Conservation (phyloP, 345 rosid genomes). For the Murraya paniculata region DNA sequence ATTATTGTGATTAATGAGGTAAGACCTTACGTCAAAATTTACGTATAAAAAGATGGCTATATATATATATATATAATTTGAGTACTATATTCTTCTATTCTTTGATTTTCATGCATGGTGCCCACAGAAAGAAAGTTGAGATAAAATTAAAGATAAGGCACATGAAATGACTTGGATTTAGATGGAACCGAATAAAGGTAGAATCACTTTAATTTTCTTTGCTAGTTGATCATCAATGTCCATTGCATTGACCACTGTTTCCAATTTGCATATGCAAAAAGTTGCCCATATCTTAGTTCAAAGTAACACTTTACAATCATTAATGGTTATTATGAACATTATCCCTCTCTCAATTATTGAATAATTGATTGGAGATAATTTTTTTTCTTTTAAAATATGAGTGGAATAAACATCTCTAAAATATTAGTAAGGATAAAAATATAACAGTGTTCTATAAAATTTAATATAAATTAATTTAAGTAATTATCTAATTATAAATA, state of each 20-base stretch:
- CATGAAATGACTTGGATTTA: neutral
- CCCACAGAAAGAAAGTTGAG: neutral
- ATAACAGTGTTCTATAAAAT: too few relatives aligned
- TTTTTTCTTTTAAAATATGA: accelerated
- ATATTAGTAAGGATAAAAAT: too few relatives aligned
- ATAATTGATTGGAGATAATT: accelerated
- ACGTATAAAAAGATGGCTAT: too few relatives aligned
- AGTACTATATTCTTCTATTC: neutral
- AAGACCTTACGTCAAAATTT: too few relatives aligned
- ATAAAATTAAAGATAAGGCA: neutral
- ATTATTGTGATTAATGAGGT: too few relatives aligned
- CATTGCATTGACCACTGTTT: neutral
- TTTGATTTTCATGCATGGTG: neutral
- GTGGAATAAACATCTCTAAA: accelerated
- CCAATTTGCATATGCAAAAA: neutral
- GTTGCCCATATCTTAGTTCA: neutral
- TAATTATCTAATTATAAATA: too few relatives aligned
- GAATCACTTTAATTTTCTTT: neutral
- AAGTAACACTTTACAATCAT: neutral
- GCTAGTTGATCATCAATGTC: neutral
- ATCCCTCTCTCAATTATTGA: too few relatives aligned
- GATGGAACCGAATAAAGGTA: neutral
- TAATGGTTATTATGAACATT: too few relatives aligned
- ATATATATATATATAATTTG: too few relatives aligned
- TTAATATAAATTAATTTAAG: too few relatives aligned